phyloP scores from a whole-genome alignment of 257 asterid genomes.

The Penstemon newberryi region DNA sequence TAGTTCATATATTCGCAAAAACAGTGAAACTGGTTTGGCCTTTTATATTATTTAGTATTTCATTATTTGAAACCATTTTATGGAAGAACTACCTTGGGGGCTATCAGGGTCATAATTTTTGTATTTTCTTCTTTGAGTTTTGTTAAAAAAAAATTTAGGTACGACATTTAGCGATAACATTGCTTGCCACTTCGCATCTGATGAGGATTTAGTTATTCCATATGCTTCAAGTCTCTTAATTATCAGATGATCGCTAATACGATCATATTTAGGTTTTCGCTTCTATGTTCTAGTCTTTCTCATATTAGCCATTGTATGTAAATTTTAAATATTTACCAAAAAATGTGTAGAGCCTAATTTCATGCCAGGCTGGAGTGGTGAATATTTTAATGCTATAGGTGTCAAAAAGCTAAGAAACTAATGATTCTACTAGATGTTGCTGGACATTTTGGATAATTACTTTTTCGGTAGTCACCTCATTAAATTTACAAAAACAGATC shows the following conservation, averaged over 20 bases:
- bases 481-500: background rate
- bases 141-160: background rate
- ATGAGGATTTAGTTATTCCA: background rate
- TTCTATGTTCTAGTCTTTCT: too few relatives aligned
- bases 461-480: background rate
- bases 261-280: too few relatives aligned
- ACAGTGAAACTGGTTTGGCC: constrained; percentile 4
- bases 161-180: background rate
- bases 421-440: constrained; percentile 1
- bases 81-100: constrained; percentile 8
- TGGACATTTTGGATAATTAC: background rate
- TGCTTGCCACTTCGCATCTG: constrained; percentile 9
- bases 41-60: constrained; percentile 1
- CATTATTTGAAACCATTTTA: constrained; percentile 12
- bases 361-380: too few relatives aligned
- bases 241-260: too few relatives aligned
- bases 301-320: too few relatives aligned
- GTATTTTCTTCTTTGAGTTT: background rate
- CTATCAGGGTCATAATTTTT: background rate
- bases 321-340: too few relatives aligned
- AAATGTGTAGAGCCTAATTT: too few relatives aligned
- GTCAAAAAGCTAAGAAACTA: background rate
- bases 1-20: constrained; percentile 13
- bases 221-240: constrained; percentile 1
- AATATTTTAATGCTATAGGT: background rate